phyloP scores from a whole-genome alignment of 208 protist genomes.

The Acanthamoeba healyi region DNA sequence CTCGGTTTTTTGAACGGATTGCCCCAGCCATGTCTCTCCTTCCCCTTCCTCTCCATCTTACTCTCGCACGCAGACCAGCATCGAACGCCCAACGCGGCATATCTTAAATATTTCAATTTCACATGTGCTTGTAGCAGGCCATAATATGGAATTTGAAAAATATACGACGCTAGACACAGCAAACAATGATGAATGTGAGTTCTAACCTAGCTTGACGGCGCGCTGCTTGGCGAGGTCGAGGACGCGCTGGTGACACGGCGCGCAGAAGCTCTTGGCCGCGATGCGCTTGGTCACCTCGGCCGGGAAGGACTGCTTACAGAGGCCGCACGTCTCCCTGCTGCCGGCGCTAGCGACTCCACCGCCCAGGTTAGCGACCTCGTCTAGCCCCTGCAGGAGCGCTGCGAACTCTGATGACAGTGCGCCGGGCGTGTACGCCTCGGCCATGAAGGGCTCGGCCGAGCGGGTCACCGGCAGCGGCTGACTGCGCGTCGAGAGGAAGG shows the following conservation, averaged over 20 bases:
- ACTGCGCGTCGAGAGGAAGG: constrained; percentile 5
- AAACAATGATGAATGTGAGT: too few species aligned
- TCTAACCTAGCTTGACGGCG: neutral
- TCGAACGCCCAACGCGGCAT: too few species aligned
- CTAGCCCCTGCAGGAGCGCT: neutral
- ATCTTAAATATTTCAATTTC: too few species aligned
- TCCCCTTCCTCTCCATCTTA: too few species aligned
- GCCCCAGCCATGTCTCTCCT: too few species aligned
- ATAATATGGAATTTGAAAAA: neutral
- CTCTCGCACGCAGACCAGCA: too few species aligned
- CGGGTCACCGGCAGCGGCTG: neutral
- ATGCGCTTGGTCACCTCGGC: neutral
- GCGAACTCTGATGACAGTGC: neutral
- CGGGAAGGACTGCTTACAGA: constrained; percentile 18
- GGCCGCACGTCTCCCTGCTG: neutral
- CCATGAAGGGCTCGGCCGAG: neutral
- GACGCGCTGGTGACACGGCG: neutral
- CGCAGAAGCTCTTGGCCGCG: neutral
- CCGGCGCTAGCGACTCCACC: neutral
- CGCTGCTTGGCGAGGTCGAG: constrained; percentile 11
- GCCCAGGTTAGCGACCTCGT: neutral
- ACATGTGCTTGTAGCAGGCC: too few species aligned
- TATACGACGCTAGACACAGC: too few species aligned
- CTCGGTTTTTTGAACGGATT: too few species aligned
- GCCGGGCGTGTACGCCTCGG: neutral